These are phyloP conservation scores for Hevea brasiliensis DNA, from an alignment of 345 rosid species.

Conservation along the genomic window DNA sequence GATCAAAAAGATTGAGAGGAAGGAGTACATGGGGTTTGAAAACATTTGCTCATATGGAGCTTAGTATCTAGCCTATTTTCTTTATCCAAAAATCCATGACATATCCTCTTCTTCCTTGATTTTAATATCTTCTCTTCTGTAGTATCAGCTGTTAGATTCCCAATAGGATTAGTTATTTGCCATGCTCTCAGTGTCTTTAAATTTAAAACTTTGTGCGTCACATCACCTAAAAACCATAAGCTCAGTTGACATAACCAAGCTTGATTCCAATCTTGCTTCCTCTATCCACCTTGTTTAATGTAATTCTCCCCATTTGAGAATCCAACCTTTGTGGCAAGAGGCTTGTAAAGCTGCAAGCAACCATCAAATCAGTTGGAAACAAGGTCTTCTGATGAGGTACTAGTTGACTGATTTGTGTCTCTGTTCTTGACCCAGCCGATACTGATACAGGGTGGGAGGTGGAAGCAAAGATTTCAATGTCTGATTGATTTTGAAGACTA, in stretches of 20 bases:
- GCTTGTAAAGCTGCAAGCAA: background rate
- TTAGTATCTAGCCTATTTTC: background rate
- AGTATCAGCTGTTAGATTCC: background rate
- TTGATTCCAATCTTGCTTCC: background rate
- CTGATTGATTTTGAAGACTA: background rate
- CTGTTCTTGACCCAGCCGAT: no score
- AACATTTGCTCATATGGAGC: slow-evolving; percentile 15
- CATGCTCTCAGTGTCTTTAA: background rate
- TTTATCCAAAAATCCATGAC: background rate
- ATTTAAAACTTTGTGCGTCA: background rate
- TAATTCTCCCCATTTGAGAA: no score
- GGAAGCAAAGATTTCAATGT: background rate
- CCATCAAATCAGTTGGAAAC: background rate
- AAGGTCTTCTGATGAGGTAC: no score
- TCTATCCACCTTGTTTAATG: background rate
- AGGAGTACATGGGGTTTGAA: slow-evolving; percentile 25
- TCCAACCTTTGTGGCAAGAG: background rate
- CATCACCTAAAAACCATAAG: background rate
- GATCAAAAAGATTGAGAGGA: slow-evolving; percentile 17
- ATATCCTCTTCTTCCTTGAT: background rate
- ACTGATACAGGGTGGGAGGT: background rate
- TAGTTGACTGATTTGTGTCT: background rate
- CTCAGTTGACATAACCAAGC: background rate
- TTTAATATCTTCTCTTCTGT: background rate
- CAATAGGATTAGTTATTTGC: background rate